Conservation (phyloP, 148 eudicot species). For the Camellia japonica region DNA sequence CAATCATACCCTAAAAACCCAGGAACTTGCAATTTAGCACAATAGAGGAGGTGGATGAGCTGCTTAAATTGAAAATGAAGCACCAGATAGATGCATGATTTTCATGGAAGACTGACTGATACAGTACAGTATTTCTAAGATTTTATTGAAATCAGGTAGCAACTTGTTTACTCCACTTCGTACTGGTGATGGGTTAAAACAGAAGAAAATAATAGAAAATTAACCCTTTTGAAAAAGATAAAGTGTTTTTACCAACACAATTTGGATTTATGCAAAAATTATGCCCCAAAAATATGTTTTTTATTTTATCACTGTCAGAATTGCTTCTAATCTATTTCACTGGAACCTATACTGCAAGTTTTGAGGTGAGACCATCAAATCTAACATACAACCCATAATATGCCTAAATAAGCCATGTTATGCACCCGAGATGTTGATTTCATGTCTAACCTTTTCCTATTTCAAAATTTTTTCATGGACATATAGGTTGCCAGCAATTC, state of each 20-base stretch:
- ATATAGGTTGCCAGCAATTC: neutral
- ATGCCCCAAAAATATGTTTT: neutral
- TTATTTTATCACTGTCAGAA: too few species aligned
- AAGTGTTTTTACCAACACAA: too few species aligned
- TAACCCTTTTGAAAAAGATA: neutral
- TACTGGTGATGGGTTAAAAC: too few species aligned
- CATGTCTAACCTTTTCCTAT: neutral
- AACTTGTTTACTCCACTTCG: neutral
- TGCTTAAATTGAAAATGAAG: neutral
- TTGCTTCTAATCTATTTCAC: neutral
- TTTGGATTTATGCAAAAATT: neutral
- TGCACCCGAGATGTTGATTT: neutral
- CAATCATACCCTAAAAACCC: neutral
- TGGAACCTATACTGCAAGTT: neutral
- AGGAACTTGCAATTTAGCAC: neutral
- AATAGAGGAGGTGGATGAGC: neutral
- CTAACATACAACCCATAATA: neutral
- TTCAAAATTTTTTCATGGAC: neutral
- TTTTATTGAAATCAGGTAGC: neutral
- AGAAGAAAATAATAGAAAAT: neutral
- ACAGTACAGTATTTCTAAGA: neutral
- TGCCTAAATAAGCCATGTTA: neutral
- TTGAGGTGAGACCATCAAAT: neutral
- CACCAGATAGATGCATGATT: neutral
- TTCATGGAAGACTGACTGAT: conserved; percentile 2